These are phyloP conservation scores for Corchorus olitorius DNA, from an alignment of 345 rosid genomes.

Conservation along the genomic window DNA sequence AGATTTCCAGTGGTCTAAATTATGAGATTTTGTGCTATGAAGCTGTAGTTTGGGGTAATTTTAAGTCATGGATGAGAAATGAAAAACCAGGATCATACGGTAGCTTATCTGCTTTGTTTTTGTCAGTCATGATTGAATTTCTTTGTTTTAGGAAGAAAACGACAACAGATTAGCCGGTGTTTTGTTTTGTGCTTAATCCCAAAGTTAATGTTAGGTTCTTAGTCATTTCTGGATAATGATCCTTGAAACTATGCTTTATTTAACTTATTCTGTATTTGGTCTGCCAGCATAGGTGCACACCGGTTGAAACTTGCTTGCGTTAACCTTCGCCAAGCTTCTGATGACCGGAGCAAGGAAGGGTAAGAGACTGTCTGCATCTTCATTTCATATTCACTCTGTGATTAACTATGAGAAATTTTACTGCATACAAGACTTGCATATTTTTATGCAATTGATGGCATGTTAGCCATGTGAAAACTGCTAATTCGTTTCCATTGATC, in stretches of 20 bases:
- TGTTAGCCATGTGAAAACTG: no score
- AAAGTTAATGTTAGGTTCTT: background rate
- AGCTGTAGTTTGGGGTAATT: background rate
- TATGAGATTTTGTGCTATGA: background rate
- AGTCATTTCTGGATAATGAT: background rate
- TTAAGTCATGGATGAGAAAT: background rate
- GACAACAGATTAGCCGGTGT: background rate
- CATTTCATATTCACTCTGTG: background rate
- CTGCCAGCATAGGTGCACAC: conserved; percentile 39
- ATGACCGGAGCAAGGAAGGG: conserved; percentile 30
- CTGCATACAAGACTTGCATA: no score
- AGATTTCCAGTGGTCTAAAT: no score
- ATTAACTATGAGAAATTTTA: background rate
- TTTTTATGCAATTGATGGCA: no score
- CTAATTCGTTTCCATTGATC: no score
- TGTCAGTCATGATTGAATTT: background rate
- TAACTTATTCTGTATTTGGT: background rate
- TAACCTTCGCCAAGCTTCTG: conserved; percentile 33
- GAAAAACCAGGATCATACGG: background rate
- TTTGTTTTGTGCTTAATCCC: background rate
- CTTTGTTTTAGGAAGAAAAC: background rate
- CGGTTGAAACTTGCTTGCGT: conserved; percentile 36
- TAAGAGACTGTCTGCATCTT: background rate
- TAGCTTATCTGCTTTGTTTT: background rate
- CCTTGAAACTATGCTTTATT: background rate